These are phyloP conservation scores for Fistulinella prunicolor DNA, from an alignment of 768 basidiomycete species.

Conservation along the genomic window DNA sequence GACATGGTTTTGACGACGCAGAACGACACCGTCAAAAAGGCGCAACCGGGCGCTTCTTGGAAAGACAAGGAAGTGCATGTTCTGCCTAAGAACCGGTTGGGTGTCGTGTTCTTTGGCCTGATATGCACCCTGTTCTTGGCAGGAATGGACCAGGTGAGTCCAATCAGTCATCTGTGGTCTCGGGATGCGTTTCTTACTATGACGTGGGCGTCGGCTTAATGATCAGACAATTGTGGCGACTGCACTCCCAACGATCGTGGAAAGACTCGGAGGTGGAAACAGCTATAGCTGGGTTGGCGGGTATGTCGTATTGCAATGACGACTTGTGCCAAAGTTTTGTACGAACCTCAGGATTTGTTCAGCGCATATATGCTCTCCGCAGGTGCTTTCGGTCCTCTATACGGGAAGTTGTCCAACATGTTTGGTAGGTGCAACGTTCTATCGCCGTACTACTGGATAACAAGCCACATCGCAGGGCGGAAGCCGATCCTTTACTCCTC, in stretches of 20 bases:
- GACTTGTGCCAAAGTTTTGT: not conserved
- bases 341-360: not conserved
- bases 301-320: slow-evolving; percentile 37
- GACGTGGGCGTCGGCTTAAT: too few relatives aligned
- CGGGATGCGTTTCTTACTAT: too few relatives aligned
- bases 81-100: slow-evolving; percentile 38
- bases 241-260: slow-evolving; percentile 72
- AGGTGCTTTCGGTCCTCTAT: slow-evolving; percentile 64
- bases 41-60: slow-evolving; percentile 61
- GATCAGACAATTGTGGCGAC: slow-evolving; percentile 64
- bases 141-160: slow-evolving; percentile 56
- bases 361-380: slow-evolving; percentile 76
- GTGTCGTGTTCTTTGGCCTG: slow-evolving; percentile 28
- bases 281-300: slow-evolving; percentile 74
- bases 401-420: slow-evolving; percentile 74
- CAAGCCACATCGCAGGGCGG: too few relatives aligned
- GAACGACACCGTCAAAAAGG: not conserved
- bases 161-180: not conserved
- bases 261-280: slow-evolving; percentile 57
- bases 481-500: slow-evolving; percentile 69
- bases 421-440: slow-evolving; percentile 26
- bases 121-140: slow-evolving; percentile 36
- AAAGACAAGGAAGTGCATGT: slow-evolving; percentile 49
- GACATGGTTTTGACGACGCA: slow-evolving; percentile 9
- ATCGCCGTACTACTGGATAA: not conserved